Conservation (phyloP, 345 rosid species). For the Toxicodendron radicans region DNA sequence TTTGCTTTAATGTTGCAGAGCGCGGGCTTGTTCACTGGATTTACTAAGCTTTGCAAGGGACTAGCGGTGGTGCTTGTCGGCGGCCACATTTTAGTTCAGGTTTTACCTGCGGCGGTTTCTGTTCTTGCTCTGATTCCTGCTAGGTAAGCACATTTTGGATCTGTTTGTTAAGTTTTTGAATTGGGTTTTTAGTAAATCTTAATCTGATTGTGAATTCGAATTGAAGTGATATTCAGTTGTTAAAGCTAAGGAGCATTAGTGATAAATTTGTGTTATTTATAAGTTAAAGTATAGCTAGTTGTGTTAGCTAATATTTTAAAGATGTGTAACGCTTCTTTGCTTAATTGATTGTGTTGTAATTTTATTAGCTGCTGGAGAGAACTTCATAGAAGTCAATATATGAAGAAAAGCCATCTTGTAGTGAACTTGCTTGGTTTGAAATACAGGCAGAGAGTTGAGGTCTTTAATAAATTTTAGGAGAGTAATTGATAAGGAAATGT, state of each 20-base stretch:
- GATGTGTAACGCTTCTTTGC: neutral
- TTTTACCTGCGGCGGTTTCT: conserved; percentile 63
- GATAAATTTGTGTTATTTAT: neutral
- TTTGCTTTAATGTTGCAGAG: conserved; percentile 42
- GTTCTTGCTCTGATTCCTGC: conserved; percentile 96
- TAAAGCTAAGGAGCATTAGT: neutral
- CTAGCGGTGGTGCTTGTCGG: conserved; percentile 70
- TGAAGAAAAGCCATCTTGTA: neutral
- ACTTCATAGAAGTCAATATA: too few relatives aligned
- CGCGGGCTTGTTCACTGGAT: conserved; percentile 59
- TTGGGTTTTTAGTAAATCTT: neutral
- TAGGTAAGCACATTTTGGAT: conserved; percentile 36
- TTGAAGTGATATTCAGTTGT: neutral
- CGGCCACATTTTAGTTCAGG: conserved; percentile 79
- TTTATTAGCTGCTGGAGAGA: neutral
- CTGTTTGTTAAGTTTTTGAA: neutral
- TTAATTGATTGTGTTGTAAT: neutral
- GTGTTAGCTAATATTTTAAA: neutral
- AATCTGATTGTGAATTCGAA: neutral
- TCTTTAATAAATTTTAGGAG: too few relatives aligned
- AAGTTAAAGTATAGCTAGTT: neutral
- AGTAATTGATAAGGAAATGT: too few relatives aligned
- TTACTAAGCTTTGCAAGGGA: conserved; percentile 92
- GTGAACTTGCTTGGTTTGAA: neutral
- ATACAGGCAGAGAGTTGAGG: too few relatives aligned